A percentile compares a stretch with the other conserved stretches of the same genome.
phyloP scores from a whole-genome alignment of 768 basidiomycete genomes.

The Rhizopogon vinicolor region DNA sequence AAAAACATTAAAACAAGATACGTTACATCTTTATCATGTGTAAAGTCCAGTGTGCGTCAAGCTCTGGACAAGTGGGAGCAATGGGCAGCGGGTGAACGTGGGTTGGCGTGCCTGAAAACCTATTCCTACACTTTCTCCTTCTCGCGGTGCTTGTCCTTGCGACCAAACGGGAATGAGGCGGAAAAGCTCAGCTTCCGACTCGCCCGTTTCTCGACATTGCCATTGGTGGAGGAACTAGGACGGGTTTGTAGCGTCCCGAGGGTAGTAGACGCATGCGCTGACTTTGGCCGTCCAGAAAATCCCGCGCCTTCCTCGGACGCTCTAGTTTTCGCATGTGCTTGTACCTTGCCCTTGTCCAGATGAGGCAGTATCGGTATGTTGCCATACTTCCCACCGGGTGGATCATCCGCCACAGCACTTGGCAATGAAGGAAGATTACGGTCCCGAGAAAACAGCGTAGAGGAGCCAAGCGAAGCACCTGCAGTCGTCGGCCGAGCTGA shows the following conservation, averaged over 20 bases:
- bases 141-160: constrained; percentile 47
- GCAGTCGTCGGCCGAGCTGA: constrained; percentile 37
- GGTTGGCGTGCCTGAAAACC: constrained; percentile 4
- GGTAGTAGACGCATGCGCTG: constrained; percentile 20
- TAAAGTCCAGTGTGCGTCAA: background rate
- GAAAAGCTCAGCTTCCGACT: constrained; percentile 68
- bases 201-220: constrained; percentile 19
- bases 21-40: constrained; percentile 1
- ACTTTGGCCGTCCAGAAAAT: constrained; percentile 16
- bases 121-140: constrained; percentile 31
- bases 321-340: constrained; percentile 3
- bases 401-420: background rate
- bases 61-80: background rate
- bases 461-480: constrained; percentile 19
- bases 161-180: constrained; percentile 52
- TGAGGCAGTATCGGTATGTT: background rate
- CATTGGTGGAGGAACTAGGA: constrained; percentile 26
- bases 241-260: constrained; percentile 9
- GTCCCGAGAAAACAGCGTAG: constrained; percentile 15
- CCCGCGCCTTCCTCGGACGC: background rate
- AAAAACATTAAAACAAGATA: constrained; percentile 19
- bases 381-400: background rate
- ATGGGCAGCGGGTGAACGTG: background rate
- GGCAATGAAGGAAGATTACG: constrained; percentile 5
- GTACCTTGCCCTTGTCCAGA: background rate